Conservation (phyloP, 371 early-diverging fungal species). For the Mortierella sp. region DNA sequence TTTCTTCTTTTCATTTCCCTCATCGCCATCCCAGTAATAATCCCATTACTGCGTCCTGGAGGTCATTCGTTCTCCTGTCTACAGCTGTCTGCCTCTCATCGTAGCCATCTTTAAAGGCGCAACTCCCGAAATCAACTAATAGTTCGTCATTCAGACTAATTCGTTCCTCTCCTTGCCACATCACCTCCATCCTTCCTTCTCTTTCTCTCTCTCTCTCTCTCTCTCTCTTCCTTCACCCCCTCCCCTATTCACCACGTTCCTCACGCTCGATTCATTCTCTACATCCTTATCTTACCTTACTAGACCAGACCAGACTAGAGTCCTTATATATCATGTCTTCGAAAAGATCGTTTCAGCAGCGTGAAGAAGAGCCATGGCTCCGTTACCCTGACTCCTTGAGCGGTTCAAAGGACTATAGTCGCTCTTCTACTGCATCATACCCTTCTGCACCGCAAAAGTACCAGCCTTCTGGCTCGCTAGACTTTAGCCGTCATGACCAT, state of each 20-base stretch:
- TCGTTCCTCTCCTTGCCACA: neutral
- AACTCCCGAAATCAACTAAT: neutral
- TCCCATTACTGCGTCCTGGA: too few relatives aligned
- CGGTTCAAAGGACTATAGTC: slow-evolving; percentile 22
- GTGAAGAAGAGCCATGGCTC: slow-evolving; percentile 46
- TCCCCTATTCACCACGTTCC: neutral
- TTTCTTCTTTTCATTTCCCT: neutral
- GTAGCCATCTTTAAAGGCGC: neutral
- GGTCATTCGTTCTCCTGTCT: too few relatives aligned
- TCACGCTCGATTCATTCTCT: neutral
- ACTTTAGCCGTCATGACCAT: slow-evolving; percentile 4
- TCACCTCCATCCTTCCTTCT: neutral
- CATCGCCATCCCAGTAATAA: neutral
- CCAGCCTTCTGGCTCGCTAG: slow-evolving; percentile 13
- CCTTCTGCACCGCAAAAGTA: neutral
- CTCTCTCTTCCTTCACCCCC: slow-evolving; percentile 1
- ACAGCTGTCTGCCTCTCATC: too few relatives aligned
- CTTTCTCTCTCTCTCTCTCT: neutral
- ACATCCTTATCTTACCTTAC: neutral
- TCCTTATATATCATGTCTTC: slow-evolving; percentile 20
- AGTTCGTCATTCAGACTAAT: neutral
- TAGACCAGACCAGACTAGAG: too few relatives aligned
- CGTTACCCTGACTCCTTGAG: slow-evolving; percentile 18
- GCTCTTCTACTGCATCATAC: slow-evolving; percentile 2
- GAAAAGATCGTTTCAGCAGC: slow-evolving; percentile 37